Evolutionary conservation across 2,329 filamentous ascomycete genomes (phyloP).

Genomic region (Aspergillus tanneri): DNA sequence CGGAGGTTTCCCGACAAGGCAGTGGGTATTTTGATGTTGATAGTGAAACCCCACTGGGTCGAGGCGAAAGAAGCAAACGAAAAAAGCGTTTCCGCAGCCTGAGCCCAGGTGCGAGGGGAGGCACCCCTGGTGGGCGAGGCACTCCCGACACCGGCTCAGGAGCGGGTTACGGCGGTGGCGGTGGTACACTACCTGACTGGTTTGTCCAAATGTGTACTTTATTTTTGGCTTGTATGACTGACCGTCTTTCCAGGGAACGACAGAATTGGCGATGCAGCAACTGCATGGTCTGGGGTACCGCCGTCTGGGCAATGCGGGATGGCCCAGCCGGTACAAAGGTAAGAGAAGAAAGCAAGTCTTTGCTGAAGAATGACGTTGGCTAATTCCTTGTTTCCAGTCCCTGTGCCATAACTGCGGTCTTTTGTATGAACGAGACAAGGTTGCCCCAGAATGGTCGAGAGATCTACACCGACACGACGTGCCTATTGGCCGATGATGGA

Average conservation of each 20-base stretch:
- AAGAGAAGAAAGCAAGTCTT: too few species aligned
- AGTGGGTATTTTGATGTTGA: conserved; percentile 59
- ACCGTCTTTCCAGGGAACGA: conserved; percentile 59
- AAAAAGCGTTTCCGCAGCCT: conserved; percentile 88
- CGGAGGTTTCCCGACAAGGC: conserved; percentile 64
- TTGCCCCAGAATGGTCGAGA: conserved; percentile 74
- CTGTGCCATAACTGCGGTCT: conserved; percentile 93
- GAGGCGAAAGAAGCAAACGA: conserved; percentile 91
- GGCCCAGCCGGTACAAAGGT: conserved; percentile 82
- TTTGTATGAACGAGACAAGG: conserved; percentile 81
- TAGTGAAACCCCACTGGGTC: conserved; percentile 77
- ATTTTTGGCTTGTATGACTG: not conserved
- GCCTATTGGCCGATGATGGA: conserved; percentile 34
- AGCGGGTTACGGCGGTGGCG: conserved; percentile 68
- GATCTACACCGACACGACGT: conserved; percentile 60
- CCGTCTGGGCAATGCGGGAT: conserved; percentile 93
- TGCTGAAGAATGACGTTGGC: conserved; percentile 6
- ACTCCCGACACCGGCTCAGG: conserved; percentile 68
- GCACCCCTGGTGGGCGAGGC: conserved; percentile 68
- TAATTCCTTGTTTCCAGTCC: conserved; percentile 53
- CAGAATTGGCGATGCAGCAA: conserved; percentile 83
- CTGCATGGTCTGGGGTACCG: conserved; percentile 82
- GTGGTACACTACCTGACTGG: conserved; percentile 65
- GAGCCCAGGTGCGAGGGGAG: conserved; percentile 70
- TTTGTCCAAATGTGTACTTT: conserved; percentile 18